Conservation (phyloP, 352 stramenopile species). For the Phytophthora pistaciae region DNA sequence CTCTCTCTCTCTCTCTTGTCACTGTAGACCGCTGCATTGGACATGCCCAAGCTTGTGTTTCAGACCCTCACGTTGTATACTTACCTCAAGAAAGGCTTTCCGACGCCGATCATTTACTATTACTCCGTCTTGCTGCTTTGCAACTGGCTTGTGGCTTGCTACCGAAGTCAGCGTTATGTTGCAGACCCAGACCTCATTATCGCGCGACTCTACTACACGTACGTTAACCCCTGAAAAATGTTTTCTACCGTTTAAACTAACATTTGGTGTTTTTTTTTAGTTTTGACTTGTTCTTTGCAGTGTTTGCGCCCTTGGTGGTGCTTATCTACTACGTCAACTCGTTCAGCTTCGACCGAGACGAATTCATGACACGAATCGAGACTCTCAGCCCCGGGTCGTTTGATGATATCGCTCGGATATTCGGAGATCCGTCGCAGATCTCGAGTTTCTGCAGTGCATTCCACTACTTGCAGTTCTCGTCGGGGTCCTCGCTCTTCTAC, state of each 20-base stretch:
- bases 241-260: no score
- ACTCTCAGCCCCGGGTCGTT: constrained; percentile 26
- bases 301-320: constrained; percentile 51
- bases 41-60: constrained; percentile 58
- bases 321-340: constrained; percentile 42
- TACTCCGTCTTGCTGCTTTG: constrained; percentile 45
- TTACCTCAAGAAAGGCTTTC: constrained; percentile 51
- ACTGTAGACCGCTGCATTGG: constrained; percentile 50
- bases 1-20: no score
- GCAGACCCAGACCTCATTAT: constrained; percentile 39
- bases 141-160: constrained; percentile 56
- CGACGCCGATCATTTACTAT: constrained; percentile 45
- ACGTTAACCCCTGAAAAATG: not conserved
- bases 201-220: constrained; percentile 19
- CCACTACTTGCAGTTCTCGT: constrained; percentile 43
- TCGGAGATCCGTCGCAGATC: constrained; percentile 45
- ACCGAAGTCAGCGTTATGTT: constrained; percentile 45
- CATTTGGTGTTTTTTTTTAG: constrained; percentile 11
- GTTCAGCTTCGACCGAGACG: constrained; percentile 49
- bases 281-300: constrained; percentile 63
- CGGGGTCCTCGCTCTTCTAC: constrained; percentile 29
- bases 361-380: constrained; percentile 36
- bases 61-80: constrained; percentile 47
- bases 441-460: constrained; percentile 49
- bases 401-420: constrained; percentile 49